Base-by-base conservation (phyloP, 768 basidiomycete species). In the Boletus reticulatus region DNA sequence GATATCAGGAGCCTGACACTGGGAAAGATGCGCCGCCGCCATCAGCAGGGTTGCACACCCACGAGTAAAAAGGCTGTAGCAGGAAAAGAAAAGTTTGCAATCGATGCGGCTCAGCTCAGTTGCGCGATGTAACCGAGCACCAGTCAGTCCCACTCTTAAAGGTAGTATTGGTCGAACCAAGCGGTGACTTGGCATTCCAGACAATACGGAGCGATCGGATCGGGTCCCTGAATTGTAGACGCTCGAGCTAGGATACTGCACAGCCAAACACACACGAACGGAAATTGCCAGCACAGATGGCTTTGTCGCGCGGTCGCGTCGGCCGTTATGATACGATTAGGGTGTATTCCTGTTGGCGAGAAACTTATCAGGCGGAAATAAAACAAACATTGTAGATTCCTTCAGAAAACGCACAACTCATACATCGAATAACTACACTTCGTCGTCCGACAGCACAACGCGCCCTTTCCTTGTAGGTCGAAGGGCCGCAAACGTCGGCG, bases 391-490 rank as follows among this genome's bases (percentile, higher is more conserved):
- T 4, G 19, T 8, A 56, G 39, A 53, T 59, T 49, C 44, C 44
- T 46, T 44, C 43, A 6, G 24, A 41, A 55, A 53, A 58, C 48
- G 41, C 48, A 50, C 53, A 31, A 55, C 50, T 4, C 43, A 43
- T 56, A 55, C 44, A 67, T 50, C 38, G 34, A 19, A 55, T 50
- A 60, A 7, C 60, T 67, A 70, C 52, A 49, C 20, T 32, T 73
- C 75, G n/a, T 78, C 75, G 50, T 77, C 76, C 36, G 75, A 77
- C 31, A 76, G 51, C 32, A 77, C 67, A 13, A 74, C 39, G 2
- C 67, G 67, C 20, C 67, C 62, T 48, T 67, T 73, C 59, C 63
- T 66, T 36, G 48, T 14, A 22, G 60, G 44, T 53, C 58, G 67
- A 32, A 47, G 39, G 37, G 38, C 63, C 41, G 41, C 42, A 48